Evolutionary conservation across 345 rosid genomes (phyloP).

Genomic region (Limnanthes douglasii): DNA sequence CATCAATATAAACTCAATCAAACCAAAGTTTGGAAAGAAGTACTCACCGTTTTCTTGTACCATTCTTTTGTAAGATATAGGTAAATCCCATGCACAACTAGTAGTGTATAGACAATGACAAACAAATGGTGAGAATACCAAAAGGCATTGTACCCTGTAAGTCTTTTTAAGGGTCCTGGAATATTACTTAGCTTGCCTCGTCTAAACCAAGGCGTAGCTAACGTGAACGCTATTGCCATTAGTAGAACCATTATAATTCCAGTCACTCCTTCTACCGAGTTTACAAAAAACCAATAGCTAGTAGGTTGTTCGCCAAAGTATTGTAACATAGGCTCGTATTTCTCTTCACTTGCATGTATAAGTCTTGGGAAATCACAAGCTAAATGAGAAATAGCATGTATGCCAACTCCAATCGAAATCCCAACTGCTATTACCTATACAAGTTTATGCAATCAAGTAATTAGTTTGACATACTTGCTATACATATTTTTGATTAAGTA

Average conservation of each 20-base stretch:
- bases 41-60: slow-evolving; percentile 53
- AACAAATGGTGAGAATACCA: slow-evolving; percentile 85
- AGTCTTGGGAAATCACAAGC: slow-evolving; percentile 61
- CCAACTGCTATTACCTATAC: slow-evolving; percentile 60
- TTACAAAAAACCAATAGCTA: slow-evolving; percentile 57
- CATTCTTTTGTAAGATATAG: slow-evolving; percentile 42
- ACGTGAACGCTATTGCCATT: slow-evolving; percentile 69
- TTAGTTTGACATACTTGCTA: neutral
- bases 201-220: slow-evolving; percentile 69
- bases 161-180: slow-evolving; percentile 45
- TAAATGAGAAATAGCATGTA: slow-evolving; percentile 46
- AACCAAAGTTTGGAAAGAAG: neutral
- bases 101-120: slow-evolving; percentile 51
- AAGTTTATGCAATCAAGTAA: neutral
- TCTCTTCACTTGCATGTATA: slow-evolving; percentile 30
- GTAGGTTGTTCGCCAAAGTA: slow-evolving; percentile 49
- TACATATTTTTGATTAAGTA: neutral
- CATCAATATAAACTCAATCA: neutral
- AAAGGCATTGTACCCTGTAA: slow-evolving; percentile 77
- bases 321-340: slow-evolving; percentile 31
- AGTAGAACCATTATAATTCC: slow-evolving; percentile 46
- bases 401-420: slow-evolving; percentile 39
- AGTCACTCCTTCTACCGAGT: slow-evolving; percentile 48
- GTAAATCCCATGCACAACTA: slow-evolving; percentile 47
- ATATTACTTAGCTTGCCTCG: slow-evolving; percentile 29